Evolutionary conservation across 169 alveolate species (phyloP).

Genomic region (Eimeria tenella): DNA sequence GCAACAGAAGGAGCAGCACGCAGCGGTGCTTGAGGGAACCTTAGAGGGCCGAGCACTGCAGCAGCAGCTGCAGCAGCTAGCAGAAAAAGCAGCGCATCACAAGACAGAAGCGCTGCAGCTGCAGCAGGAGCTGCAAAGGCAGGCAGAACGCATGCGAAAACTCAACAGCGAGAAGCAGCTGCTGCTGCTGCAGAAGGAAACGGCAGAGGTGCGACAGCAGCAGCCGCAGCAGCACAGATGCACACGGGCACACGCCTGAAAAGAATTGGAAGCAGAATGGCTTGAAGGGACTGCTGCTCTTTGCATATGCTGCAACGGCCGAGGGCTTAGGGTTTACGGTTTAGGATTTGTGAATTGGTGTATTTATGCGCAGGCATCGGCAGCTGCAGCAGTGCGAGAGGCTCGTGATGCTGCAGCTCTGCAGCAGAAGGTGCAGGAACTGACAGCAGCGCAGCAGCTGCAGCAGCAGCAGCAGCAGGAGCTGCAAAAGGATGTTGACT

Average conservation of each 20-base stretch:
- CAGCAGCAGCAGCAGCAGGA: constrained; percentile 68
- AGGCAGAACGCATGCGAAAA: constrained; percentile 20
- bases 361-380: constrained; percentile 14
- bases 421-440: constrained; percentile 43
- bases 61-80: constrained; percentile 66
- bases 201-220: constrained; percentile 55
- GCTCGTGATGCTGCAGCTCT: constrained; percentile 56
- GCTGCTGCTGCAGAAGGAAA: constrained; percentile 57
- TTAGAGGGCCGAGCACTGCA: constrained; percentile 20
- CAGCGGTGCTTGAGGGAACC: background rate
- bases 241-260: background rate
- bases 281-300: background rate
- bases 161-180: constrained; percentile 12
- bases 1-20: constrained; percentile 55
- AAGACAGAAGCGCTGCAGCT: constrained; percentile 39
- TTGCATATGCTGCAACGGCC: background rate
- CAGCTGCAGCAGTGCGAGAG: constrained; percentile 39
- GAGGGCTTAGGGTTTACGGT: background rate
- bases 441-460: constrained; percentile 61
- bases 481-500: constrained; percentile 44
- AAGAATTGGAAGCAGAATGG: background rate
- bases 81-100: constrained; percentile 26
- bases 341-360: background rate
- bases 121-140: constrained; percentile 58
- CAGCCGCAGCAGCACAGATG: constrained; percentile 35